Evolutionary conservation across 228 moss, liverwort and hornwort genomes (phyloP), one percentile per base, ranked within the genome.

Genomic region (Sphagnum fallax): DNA sequence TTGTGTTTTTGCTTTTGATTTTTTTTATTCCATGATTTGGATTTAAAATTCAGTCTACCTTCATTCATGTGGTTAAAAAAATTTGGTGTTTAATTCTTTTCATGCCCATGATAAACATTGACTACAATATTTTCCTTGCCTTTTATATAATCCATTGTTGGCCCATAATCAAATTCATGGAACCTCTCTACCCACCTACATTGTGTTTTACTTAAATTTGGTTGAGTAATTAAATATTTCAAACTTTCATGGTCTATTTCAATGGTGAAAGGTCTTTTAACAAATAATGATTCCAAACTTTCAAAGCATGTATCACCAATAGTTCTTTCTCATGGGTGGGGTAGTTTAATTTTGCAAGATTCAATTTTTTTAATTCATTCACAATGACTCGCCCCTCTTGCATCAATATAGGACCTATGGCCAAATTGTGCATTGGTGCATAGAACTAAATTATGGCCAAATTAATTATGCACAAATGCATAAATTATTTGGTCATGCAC

Each of bases 311-410:
- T 18, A 65, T 57, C 48, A 72, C 72, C 48, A 63, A 18, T 16
- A 65, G 18, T 53, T 70, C 59, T 0, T 59, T 62, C 48, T 72
- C 64, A 53, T 65, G 72, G 0, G 60, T 49, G 5, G 53, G 64
- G 52, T 52, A 72, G 48, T 72, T 72, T 15, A 16, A 1, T 16
- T 63, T 16, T 5, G 18, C 72, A 47, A 18, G 16, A 64, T 72
- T 64, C 13, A 72, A 53, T 52, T 72, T 72, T 47, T 18, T 49
- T 51, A 62, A 71, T 52, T 71, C 61, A 48, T 62, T 63, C 8
- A 62, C 70, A 50, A 71, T 52, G 9, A 63, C 4, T 48, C 16
- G 0, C 13, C 49, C 49, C 6, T 63, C 52, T 71, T 71, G 52
- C 53, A 64, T 63, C 62, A 63, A 64, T 0, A 52, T 4, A 7